Evolutionary conservation across 2,329 filamentous ascomycete genomes (phyloP).

Genomic region (Diaporthe velutina): DNA sequence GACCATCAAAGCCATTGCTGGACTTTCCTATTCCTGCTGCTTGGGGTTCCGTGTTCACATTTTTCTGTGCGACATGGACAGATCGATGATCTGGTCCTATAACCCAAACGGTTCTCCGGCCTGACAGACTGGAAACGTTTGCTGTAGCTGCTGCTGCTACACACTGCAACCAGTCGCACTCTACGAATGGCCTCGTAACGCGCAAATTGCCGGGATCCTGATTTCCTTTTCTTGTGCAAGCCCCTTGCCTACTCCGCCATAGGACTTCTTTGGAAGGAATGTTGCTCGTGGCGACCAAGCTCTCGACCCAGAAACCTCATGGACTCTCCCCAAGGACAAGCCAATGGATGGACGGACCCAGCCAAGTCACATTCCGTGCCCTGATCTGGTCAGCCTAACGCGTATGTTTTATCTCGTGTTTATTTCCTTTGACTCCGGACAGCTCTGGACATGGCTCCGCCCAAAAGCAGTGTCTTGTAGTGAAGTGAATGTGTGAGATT

Average conservation of each 20-base stretch:
- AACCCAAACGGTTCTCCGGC: background rate
- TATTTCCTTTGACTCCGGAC: constrained; percentile 29
- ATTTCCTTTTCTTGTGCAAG: constrained; percentile 26
- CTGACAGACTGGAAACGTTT: constrained; percentile 15
- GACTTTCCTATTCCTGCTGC: constrained; percentile 15
- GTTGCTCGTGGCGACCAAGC: background rate
- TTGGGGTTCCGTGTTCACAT: constrained; percentile 4
- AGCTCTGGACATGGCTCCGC: constrained; percentile 27
- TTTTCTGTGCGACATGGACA: constrained; percentile 1
- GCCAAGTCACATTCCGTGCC: constrained; percentile 29
- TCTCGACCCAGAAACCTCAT: background rate
- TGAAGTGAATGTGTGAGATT: background rate
- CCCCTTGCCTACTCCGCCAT: background rate
- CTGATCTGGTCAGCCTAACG: constrained; percentile 32
- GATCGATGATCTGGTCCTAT: constrained; percentile 19
- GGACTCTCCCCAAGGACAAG: constrained; percentile 7
- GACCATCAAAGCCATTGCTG: constrained; percentile 28
- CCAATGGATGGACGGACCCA: constrained; percentile 1
- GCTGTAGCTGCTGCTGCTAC: constrained; percentile 13
- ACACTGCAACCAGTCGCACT: background rate
- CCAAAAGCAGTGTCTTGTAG: background rate
- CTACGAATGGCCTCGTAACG: constrained; percentile 2
- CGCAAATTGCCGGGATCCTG: constrained; percentile 13
- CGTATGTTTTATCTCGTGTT: constrained; percentile 38
- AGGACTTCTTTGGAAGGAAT: constrained; percentile 15